Evolutionary conservation across 306 rosid species (phyloP), one percentile per base, ranked within the genome.

Genomic region (Acmispon strigosus): DNA sequence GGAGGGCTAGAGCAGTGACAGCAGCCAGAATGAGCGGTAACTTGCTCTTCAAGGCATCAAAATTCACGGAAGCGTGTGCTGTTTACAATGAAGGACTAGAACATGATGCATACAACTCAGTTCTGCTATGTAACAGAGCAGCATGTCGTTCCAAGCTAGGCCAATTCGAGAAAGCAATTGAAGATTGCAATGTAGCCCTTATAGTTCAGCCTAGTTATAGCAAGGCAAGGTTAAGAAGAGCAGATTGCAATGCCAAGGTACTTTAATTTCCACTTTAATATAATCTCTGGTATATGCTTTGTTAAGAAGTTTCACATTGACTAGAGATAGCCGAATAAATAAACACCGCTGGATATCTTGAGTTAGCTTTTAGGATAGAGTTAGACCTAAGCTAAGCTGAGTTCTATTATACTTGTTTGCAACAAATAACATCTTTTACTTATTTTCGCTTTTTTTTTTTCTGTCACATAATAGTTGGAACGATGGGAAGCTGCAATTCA

Each of bases 81-180:
- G 78, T 78, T 0, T 95, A 95, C 69, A 88, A 88, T 49, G 93
- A 91, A 81, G 99, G 99, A 69, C 83, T 95, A 41, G 96, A 91
- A 34, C 74, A 84, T 55, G 92, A 91, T 68, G 86, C 88, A 0
- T 49, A 73, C 83, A 95, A 89, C 80, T 82, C 99, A 1, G 88
- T 95, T 60, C 79, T 95, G 45, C 74, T 91, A 52, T 89, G 96
- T 86, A 95, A 95, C 76, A 88, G 99, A 70, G 99, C 96, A 20
- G 97, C 99, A 3, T 87, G 97, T 70, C 99, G 92, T 17, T 89
- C 96, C 11, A 95, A 95, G 80, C 86, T 95, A 1, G 87, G 90
- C 8, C 99, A 89, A 70, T 89, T 77, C 5, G 99, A 95, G 73
- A 95, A 89, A 83, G 99, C 97, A 60, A 80, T 91, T 60, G 99